phyloP scores from a whole-genome alignment of 2,329 filamentous ascomycete species.

The Phoma herbarum region DNA sequence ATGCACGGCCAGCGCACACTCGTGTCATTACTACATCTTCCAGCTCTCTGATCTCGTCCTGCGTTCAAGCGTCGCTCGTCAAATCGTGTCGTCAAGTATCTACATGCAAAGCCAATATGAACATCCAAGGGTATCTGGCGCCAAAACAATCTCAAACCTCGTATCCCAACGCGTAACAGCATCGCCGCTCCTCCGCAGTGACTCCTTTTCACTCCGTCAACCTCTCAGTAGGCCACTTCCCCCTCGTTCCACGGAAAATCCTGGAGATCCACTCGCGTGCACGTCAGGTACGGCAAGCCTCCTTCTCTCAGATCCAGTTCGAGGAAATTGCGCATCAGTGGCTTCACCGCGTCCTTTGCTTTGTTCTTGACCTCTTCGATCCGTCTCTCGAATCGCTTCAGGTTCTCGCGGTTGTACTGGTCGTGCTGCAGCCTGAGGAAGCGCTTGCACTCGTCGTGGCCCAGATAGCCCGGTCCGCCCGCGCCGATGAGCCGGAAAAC shows the following conservation, averaged over 20 bases:
- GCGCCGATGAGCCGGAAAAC: slow-evolving; percentile 81
- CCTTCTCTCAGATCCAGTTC: slow-evolving; percentile 76
- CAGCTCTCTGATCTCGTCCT: no score
- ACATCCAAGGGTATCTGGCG: neutral
- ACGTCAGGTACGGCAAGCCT: slow-evolving; percentile 69
- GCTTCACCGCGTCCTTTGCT: slow-evolving; percentile 82
- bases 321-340: slow-evolving; percentile 84
- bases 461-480: slow-evolving; percentile 71
- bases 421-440: slow-evolving; percentile 87
- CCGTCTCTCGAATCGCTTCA: slow-evolving; percentile 83
- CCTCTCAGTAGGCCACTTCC: neutral
- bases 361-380: slow-evolving; percentile 88
- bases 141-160: neutral
- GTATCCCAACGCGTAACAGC: neutral
- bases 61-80: neutral
- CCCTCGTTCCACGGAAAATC: slow-evolving; percentile 70
- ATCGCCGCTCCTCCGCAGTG: neutral
- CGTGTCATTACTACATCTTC: neutral
- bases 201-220: no score
- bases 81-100: neutral
- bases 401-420: slow-evolving; percentile 84
- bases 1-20: neutral
- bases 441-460: slow-evolving; percentile 86
- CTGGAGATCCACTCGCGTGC: slow-evolving; percentile 67
- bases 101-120: neutral